Evolutionary conservation across 2,329 filamentous ascomycete genomes (phyloP).

Genomic region (Beauveria bassiana): DNA sequence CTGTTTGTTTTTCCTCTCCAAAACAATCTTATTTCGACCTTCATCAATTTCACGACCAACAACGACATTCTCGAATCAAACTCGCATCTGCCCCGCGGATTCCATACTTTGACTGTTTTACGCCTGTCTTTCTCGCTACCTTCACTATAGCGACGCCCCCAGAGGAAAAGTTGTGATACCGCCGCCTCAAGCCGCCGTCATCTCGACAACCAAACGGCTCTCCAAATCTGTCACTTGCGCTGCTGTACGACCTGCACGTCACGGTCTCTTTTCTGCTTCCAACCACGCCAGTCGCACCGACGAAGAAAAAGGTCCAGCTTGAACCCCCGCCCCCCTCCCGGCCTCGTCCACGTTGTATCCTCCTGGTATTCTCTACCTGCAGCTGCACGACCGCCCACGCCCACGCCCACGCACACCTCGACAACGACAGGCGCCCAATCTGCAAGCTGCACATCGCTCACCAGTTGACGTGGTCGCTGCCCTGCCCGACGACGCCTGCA

Average conservation of each 20-base stretch:
- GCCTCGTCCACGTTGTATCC: slow-evolving; percentile 1
- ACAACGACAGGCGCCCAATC: slow-evolving; percentile 3
- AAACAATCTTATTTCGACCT: background rate
- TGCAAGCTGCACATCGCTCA: slow-evolving; percentile 3
- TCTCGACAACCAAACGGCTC: background rate
- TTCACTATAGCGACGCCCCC: slow-evolving; percentile 8
- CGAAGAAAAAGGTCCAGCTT: background rate
- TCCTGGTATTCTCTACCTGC: background rate
- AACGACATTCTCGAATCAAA: background rate
- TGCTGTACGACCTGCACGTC: slow-evolving; percentile 5
- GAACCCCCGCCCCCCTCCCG: background rate
- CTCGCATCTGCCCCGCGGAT: background rate
- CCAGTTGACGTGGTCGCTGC: slow-evolving; percentile 6
- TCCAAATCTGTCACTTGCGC: background rate
- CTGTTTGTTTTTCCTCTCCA: background rate
- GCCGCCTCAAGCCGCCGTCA: background rate
- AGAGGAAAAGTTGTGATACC: background rate
- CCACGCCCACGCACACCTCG: slow-evolving; percentile 5
- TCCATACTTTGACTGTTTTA: background rate
- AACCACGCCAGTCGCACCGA: background rate
- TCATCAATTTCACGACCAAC: background rate
- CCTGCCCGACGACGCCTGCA: background rate
- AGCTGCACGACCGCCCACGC: slow-evolving; percentile 6
- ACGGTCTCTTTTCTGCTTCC: background rate
- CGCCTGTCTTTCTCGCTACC: background rate